A percentile compares a stretch with the other conserved stretches of the same genome.
phyloP scores from a whole-genome alignment of 78 protist genomes.

The Planoprotostelium fungivorum region DNA sequence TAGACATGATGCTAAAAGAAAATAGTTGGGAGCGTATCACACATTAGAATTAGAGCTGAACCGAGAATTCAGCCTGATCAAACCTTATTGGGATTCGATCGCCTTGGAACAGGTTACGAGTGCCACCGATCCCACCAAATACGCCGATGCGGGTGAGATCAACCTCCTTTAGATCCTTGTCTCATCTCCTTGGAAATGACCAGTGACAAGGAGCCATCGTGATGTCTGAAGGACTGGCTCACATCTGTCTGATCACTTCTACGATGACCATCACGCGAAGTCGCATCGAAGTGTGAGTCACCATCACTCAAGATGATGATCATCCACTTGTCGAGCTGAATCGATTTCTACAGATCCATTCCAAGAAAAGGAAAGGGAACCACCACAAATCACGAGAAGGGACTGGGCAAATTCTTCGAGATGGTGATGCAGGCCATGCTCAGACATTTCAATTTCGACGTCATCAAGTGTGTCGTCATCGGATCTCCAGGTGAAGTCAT shows the following conservation, averaged over 20 bases:
- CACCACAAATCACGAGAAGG: conserved; percentile 50
- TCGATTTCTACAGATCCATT: conserved; percentile 15
- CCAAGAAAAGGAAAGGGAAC: conserved; percentile 62
- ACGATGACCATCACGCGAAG: conserved; percentile 75
- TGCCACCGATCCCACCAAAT: conserved; percentile 55
- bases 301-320: conserved; percentile 45
- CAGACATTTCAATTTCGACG: conserved; percentile 66
- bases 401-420: conserved; percentile 69
- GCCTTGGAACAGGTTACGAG: conserved; percentile 51
- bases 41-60: conserved; percentile 78
- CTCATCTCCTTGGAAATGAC: conserved; percentile 32
- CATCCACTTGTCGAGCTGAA: background rate
- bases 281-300: conserved; percentile 36
- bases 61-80: conserved; percentile 50
- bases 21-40: conserved; percentile 80
- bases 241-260: conserved; percentile 75
- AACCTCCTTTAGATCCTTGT: no score
- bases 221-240: conserved; percentile 67
- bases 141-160: conserved; percentile 89
- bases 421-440: conserved; percentile 58
- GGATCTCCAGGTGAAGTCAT: conserved; percentile 73
- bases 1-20: no score
- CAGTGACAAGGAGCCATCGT: conserved; percentile 34
- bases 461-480: conserved; percentile 82
- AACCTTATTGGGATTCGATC: conserved; percentile 79